Evolutionary conservation across 495 filamentous ascomycete genomes (phyloP).

Genomic region (Aspergillus ellipticus): DNA sequence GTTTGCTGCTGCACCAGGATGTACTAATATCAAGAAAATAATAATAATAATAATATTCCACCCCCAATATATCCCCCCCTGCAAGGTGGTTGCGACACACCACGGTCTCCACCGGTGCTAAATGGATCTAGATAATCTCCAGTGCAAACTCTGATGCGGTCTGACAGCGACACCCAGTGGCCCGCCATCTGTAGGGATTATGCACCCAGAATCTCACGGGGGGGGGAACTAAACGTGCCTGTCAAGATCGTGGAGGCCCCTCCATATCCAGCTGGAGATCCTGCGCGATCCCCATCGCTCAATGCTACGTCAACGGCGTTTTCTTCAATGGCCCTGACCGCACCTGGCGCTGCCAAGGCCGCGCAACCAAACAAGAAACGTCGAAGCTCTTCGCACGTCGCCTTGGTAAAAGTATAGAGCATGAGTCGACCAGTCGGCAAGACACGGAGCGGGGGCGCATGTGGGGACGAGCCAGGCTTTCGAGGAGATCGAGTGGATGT

Average conservation of each 20-base stretch:
- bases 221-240: not conserved
- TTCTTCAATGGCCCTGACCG: not conserved
- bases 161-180: not conserved
- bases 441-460: slow-evolving; percentile 1
- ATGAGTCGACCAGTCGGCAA: not conserved
- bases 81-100: not conserved
- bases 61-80: too few species aligned
- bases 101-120: not conserved
- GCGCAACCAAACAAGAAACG: not conserved
- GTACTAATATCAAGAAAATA: not conserved
- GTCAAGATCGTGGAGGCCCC: not conserved
- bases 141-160: not conserved
- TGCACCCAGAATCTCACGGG: not conserved
- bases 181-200: not conserved
- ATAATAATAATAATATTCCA: not conserved
- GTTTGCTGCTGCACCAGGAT: not conserved
- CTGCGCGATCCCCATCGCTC: not conserved
- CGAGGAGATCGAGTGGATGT: slow-evolving; percentile 1
- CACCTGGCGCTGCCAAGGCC: not conserved
- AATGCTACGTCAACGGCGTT: not conserved
- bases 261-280: not conserved
- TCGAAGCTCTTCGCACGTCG: not conserved
- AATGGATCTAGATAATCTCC: not conserved
- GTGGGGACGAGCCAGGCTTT: slow-evolving; percentile 3
- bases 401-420: not conserved